phyloP scores from a whole-genome alignment of 2,329 filamentous ascomycete genomes.

The Xylaria sp. region DNA sequence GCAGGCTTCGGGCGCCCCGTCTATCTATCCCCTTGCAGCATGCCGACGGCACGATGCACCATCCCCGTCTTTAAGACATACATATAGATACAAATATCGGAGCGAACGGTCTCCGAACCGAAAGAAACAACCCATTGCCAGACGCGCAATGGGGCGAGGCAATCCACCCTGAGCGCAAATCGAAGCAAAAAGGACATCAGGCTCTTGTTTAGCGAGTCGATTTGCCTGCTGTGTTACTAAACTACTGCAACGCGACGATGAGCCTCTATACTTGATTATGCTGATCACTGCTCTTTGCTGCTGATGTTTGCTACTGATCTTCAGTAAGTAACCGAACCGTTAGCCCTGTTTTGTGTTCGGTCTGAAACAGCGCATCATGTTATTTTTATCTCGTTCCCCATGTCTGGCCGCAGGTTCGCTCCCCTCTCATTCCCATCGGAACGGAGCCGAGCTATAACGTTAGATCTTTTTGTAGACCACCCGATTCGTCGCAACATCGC shows the following conservation, averaged over 20 bases:
- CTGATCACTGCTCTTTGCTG: constrained; percentile 40
- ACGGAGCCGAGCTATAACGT: constrained; percentile 41
- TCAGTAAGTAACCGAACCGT: constrained; percentile 30
- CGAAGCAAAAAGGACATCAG: background rate
- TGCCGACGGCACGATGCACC: constrained; percentile 17
- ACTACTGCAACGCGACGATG: constrained; percentile 33
- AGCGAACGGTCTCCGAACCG: constrained; percentile 12
- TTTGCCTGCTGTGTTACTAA: constrained; percentile 29
- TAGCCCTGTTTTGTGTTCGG: constrained; percentile 41
- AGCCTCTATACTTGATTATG: constrained; percentile 22
- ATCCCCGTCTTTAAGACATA: background rate
- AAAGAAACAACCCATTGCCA: constrained; percentile 7
- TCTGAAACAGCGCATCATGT: constrained; percentile 42
- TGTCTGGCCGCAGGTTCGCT: constrained; percentile 4
- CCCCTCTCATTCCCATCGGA: constrained; percentile 42
- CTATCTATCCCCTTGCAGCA: constrained; percentile 27
- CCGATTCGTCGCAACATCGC: constrained; percentile 33
- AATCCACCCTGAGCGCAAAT: constrained; percentile 2
- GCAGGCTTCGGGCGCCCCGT: constrained; percentile 28
- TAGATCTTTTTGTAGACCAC: constrained; percentile 29
- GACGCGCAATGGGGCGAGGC: too few species aligned
- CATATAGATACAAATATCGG: background rate
- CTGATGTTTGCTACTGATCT: constrained; percentile 40
- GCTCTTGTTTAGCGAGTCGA: constrained; percentile 27
- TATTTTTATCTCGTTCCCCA: constrained; percentile 43